Percentiles rank a stretch among this genome's conserved stretches.
These are phyloP conservation scores for Tetrahymena malaccensis DNA, from an alignment of 73 alveolate genomes.

Conservation along the genomic window DNA sequence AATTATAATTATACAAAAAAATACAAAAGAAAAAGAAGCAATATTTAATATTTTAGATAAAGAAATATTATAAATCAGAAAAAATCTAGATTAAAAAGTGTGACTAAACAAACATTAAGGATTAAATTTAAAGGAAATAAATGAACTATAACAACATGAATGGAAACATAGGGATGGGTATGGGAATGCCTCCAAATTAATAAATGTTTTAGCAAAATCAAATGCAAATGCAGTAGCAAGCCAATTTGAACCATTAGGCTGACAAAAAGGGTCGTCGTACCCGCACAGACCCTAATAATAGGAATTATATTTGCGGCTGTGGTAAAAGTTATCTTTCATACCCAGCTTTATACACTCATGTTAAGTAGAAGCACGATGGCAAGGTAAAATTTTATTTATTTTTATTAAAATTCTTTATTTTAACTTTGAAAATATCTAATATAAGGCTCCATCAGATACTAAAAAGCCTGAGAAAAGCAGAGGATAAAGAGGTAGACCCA, in stretches of 20 bases:
- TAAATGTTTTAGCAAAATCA: not conserved
- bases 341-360: conserved; percentile 98
- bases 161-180: not conserved
- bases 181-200: not conserved
- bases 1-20: not conserved
- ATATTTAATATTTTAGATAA: not conserved
- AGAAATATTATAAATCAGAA: not conserved
- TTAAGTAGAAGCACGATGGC: conserved; percentile 92
- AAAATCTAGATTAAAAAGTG: not conserved
- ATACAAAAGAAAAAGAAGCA: not conserved
- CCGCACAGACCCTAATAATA: conserved; percentile 17
- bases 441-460: not conserved
- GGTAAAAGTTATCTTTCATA: conserved; percentile 94
- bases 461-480: not conserved
- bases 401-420: not conserved
- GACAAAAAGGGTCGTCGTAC: conserved; percentile 36
- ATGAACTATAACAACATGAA: not conserved
- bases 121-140: not conserved
- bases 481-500: not conserved
- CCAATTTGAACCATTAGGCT: not conserved
- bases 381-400: not conserved
- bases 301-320: conserved; percentile 90
- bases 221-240: not conserved
- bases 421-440: not conserved
- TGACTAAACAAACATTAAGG: not conserved